Percentiles rank a stretch among this genome's conserved stretches.
Conservation (phyloP, 2,329 filamentous ascomycete genomes). For the Aspergillus floridensis region DNA sequence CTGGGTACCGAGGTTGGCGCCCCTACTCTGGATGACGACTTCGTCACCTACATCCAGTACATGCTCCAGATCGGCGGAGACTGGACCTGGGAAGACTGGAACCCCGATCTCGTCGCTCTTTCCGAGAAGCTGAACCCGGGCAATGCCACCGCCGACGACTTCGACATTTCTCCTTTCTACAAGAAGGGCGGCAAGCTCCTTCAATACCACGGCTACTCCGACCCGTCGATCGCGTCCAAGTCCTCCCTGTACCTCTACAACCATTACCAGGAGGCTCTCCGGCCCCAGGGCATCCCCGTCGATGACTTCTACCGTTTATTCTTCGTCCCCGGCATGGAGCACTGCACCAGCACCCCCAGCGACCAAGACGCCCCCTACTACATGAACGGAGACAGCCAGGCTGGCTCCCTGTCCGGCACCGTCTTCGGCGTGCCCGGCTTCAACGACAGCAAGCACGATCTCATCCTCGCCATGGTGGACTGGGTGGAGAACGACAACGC, state of each 20-base stretch:
- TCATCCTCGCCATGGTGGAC: slow-evolving; percentile 18
- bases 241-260: slow-evolving; percentile 18
- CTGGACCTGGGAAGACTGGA: slow-evolving; percentile 35
- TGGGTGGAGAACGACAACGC: slow-evolving; percentile 22
- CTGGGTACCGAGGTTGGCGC: slow-evolving; percentile 10
- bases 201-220: slow-evolving; percentile 19
- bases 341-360: slow-evolving; percentile 5
- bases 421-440: slow-evolving; percentile 11
- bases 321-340: slow-evolving; percentile 17
- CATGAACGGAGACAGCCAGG: slow-evolving; percentile 10
- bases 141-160: slow-evolving; percentile 13
- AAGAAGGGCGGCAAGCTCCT: slow-evolving; percentile 16
- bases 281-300: slow-evolving; percentile 6
- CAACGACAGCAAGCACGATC: slow-evolving; percentile 16
- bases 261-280: slow-evolving; percentile 1
- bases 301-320: slow-evolving; percentile 19
- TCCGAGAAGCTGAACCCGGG: slow-evolving; percentile 10
- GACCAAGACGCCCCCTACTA: slow-evolving; percentile 8
- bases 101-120: slow-evolving; percentile 41
- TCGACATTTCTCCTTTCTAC: slow-evolving; percentile 13
- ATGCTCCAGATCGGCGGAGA: slow-evolving; percentile 38
- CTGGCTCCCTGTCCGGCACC: not conserved
- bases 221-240: slow-evolving; percentile 5
- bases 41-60: slow-evolving; percentile 10
- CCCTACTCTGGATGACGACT: slow-evolving; percentile 10